phyloP scores from a whole-genome alignment of 2,329 filamentous ascomycete species.

The Fusarium gaditjirri region DNA sequence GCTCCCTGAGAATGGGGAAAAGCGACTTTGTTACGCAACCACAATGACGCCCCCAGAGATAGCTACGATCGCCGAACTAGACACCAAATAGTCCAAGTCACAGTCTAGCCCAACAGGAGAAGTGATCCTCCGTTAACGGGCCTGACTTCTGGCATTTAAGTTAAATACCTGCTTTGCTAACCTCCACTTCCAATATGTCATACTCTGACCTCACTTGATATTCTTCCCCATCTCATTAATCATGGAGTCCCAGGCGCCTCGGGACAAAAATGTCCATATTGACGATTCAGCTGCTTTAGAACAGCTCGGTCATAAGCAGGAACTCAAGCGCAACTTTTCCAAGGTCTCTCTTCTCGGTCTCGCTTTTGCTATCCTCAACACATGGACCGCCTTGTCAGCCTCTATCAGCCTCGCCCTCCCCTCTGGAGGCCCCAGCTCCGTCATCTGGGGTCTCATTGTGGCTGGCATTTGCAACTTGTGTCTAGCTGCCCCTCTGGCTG shows the following conservation, averaged over 20 bases:
- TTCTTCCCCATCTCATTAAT: not conserved
- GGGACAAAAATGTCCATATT: conserved; percentile 29
- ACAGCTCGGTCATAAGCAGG: conserved; percentile 59
- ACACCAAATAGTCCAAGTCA: conserved; percentile 12
- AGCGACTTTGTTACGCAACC: conserved; percentile 37
- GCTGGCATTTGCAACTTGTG: conserved; percentile 76
- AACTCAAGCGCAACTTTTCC: conserved; percentile 62
- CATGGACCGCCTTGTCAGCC: conserved; percentile 61
- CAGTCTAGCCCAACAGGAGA: conserved; percentile 28
- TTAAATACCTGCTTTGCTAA: conserved; percentile 14
- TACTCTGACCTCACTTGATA: not conserved
- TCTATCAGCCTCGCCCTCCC: conserved; percentile 66
- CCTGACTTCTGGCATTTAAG: conserved; percentile 4
- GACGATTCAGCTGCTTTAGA: conserved; percentile 55
- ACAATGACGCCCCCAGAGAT: conserved; percentile 16
- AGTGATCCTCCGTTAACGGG: conserved; percentile 27
- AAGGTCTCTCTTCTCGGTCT: conserved; percentile 60
- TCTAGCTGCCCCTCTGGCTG: conserved; percentile 74
- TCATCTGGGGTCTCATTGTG: conserved; percentile 75
- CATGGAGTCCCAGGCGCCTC: conserved; percentile 38
- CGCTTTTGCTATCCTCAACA: conserved; percentile 62
- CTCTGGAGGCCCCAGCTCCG: conserved; percentile 75
- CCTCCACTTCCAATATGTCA: not conserved
- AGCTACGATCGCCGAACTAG: conserved; percentile 14
- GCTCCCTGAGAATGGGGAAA: not conserved